Base-by-base conservation (phyloP, 2,329 filamentous ascomycete genomes). In the Corniculantispora saksenae region DNA sequence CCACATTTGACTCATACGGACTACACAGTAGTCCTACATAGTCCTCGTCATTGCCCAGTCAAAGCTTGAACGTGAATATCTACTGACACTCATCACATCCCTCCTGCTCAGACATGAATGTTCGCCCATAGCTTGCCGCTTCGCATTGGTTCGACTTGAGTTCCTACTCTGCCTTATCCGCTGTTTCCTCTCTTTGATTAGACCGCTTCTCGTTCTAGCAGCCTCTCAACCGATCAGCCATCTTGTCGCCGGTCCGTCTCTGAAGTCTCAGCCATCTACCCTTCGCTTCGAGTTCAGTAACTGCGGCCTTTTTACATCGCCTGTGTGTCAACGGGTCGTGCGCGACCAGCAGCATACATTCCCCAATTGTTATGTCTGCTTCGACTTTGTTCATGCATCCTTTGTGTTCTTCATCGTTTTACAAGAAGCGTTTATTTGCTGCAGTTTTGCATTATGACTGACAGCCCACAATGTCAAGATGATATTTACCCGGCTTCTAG, bases 1-100 rank as follows among this genome's bases (percentile, higher is more conserved):
- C 56, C 56, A 59, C 56, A 59, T 48, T 59, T 48, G 56, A 59
- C 56, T 59, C 40, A 59, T 10, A 13, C 32, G 10, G 27, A 17
- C 56, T 32, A 15, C 32, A 7, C 6, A 17, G 35, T 35, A n/a
- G n/a, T n/a, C n/a, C n/a, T n/a, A n/a, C n/a, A n/a, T n/a, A n/a
- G 19, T 29, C 56, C 56, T 48, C 40, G 40, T 48, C 56, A 59
- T 59, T 15, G 55, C 38, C 3, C 17, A 19, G 23, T 45, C 23
- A 21, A 59, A 47, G 12, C 35, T 58, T 21, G 12, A 47, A 17
- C 21, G 19, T 35, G 23, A 45, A 27, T 19, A 47, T 27, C 38
- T 19, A 15, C 6, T 10, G 12, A 15, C 25, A 8, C 9, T 23
- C 27, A 45, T 21, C 53, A 15, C 21, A 40, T 17, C 15, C 35